These are phyloP conservation scores for Mucor ambiguus DNA, from an alignment of 371 early-diverging fungal species.

Conservation along the genomic window DNA sequence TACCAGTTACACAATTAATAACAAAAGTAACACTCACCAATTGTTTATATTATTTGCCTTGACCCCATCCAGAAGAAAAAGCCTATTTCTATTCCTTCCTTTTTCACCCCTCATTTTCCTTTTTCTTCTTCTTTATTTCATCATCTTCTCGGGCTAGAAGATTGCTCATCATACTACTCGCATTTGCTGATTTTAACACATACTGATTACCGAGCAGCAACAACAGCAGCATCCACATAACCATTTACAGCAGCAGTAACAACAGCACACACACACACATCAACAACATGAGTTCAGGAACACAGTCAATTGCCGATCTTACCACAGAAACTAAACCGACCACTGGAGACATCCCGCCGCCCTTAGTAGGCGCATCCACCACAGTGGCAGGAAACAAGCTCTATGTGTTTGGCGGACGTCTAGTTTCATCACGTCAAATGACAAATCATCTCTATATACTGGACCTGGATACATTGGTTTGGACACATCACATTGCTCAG, in stretches of 20 bases:
- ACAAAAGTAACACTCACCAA: constrained; percentile 1
- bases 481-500: constrained; percentile 45
- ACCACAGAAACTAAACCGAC: constrained; percentile 71
- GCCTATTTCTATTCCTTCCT: neutral
- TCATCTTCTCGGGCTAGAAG: neutral
- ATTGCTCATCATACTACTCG: neutral
- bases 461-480: constrained; percentile 59
- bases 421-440: constrained; percentile 66
- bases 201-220: neutral
- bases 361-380: constrained; percentile 71
- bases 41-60: neutral
- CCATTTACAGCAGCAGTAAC: neutral
- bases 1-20: constrained; percentile 1
- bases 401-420: constrained; percentile 76
- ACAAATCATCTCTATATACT: constrained; percentile 70
- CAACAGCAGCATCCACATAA: neutral
- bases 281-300: constrained; percentile 2
- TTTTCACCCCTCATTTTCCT: neutral
- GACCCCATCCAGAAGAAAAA: neutral
- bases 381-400: constrained; percentile 58
- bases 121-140: neutral
- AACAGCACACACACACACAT: neutral
- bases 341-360: constrained; percentile 65
- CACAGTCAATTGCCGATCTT: constrained; percentile 73
- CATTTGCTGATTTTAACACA: neutral